phyloP scores from a whole-genome alignment of 2,329 filamentous ascomycete species.

The Colletotrichum sp. region DNA sequence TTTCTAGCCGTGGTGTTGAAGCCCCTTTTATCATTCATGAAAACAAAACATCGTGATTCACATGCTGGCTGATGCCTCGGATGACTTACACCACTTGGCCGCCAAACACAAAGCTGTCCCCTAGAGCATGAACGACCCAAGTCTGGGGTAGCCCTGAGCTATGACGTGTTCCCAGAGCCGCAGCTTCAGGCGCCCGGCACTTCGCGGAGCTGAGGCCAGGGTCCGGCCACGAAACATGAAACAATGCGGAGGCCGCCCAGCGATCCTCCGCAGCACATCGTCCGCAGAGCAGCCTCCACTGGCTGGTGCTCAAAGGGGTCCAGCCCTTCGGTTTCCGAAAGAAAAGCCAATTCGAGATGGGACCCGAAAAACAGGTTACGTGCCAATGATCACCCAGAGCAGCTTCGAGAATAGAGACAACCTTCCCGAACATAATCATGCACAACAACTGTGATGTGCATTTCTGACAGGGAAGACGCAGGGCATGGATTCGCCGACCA shows the following conservation, averaged over 20 bases:
- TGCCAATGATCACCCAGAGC: not conserved
- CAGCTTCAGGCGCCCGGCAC: conserved; percentile 1
- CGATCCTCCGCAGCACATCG: not conserved
- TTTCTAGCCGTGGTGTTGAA: fast-evolving
- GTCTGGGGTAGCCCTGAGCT: conserved; percentile 12
- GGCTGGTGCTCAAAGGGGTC: not conserved
- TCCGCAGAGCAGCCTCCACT: not conserved
- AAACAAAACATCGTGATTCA: conserved; percentile 6
- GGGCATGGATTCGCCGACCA: not conserved
- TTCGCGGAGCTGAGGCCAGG: not conserved
- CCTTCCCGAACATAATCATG: not conserved
- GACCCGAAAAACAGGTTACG: not conserved
- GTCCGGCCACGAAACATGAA: conserved; percentile 11
- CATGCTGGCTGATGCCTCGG: conserved; percentile 11
- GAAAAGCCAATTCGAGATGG: not conserved
- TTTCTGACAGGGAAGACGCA: not conserved
- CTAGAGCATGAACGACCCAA: conserved; percentile 1
- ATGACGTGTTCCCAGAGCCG: conserved; percentile 6
- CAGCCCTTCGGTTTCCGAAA: not conserved
- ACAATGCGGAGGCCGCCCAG: conserved; percentile 16
- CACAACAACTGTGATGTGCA: not conserved
- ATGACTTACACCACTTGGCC: not conserved
- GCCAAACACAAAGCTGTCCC: not conserved
- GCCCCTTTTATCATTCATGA: not conserved
- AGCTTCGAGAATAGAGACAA: not conserved